phyloP scores from a whole-genome alignment of 768 basidiomycete species.

The Boletus edulis region DNA sequence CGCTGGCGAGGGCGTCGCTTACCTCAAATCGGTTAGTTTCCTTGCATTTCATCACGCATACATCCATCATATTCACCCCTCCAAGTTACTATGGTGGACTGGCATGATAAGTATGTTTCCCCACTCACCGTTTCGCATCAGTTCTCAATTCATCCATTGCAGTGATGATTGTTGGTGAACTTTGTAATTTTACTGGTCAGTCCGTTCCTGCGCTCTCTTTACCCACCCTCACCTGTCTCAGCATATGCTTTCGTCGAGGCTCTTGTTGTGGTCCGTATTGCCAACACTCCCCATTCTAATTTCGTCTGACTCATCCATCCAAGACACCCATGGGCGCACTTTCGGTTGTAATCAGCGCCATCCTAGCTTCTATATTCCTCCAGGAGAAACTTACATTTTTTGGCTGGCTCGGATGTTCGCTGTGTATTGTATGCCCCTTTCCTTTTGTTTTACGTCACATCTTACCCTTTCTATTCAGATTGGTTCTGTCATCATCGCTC shows the following conservation, averaged over 20 bases:
- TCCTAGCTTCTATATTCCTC: slow-evolving; percentile 90
- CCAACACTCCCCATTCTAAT: background rate
- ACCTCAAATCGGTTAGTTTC: slow-evolving; percentile 83
- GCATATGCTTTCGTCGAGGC: slow-evolving; percentile 91
- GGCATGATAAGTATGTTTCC: slow-evolving; percentile 72
- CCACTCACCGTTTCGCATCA: no score
- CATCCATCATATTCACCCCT: slow-evolving; percentile 1
- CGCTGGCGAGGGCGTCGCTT: slow-evolving; percentile 86
- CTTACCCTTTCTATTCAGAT: slow-evolving; percentile 41
- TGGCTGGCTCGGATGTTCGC: slow-evolving; percentile 91
- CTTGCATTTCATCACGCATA: slow-evolving; percentile 2
- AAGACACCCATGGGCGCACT: slow-evolving; percentile 94
- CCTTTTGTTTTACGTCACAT: background rate
- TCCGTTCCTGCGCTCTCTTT: slow-evolving; percentile 12
- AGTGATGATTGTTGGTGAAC: slow-evolving; percentile 92
- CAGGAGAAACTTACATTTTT: slow-evolving; percentile 93
- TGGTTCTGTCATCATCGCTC: slow-evolving; percentile 85
- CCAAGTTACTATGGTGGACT: slow-evolving; percentile 84
- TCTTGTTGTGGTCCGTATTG: slow-evolving; percentile 75
- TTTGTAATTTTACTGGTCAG: slow-evolving; percentile 84
- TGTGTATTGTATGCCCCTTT: slow-evolving; percentile 73
- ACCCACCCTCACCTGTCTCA: slow-evolving; percentile 24
- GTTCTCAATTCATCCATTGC: background rate
- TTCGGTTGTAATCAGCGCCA: slow-evolving; percentile 93
- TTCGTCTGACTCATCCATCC: background rate